Evolutionary conservation across 2,329 filamentous ascomycete genomes (phyloP).

Genomic region (Dothiorella sarmentorum): DNA sequence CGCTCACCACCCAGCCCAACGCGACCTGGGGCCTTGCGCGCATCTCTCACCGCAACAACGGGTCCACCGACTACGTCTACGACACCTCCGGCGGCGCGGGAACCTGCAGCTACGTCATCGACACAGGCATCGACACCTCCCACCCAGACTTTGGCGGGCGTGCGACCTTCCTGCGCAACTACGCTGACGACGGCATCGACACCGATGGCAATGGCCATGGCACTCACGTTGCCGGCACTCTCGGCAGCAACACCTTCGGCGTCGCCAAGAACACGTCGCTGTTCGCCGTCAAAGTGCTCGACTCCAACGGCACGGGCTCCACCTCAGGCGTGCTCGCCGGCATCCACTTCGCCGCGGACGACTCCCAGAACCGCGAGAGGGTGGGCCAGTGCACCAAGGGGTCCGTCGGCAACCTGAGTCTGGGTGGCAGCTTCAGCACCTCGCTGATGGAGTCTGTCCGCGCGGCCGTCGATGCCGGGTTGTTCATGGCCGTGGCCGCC

Average conservation of each 20-base stretch:
- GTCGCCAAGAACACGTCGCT: slow-evolving; percentile 47
- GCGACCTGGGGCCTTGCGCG: slow-evolving; percentile 97
- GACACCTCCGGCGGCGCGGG: slow-evolving; percentile 79
- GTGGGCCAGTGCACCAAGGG: slow-evolving; percentile 45
- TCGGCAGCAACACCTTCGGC: slow-evolving; percentile 43
- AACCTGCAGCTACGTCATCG: slow-evolving; percentile 49
- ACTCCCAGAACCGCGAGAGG: slow-evolving; percentile 46
- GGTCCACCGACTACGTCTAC: slow-evolving; percentile 98
- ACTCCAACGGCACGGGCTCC: slow-evolving; percentile 54
- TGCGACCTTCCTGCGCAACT: slow-evolving; percentile 30
- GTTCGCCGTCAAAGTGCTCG: slow-evolving; percentile 52
- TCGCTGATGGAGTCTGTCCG: slow-evolving; percentile 29
- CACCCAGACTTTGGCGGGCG: slow-evolving; percentile 45
- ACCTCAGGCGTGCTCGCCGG: slow-evolving; percentile 48
- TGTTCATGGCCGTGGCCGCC: slow-evolving; percentile 47
- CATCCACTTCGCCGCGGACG: slow-evolving; percentile 46
- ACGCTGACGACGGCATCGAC: slow-evolving; percentile 31
- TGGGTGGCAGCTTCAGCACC: slow-evolving; percentile 40
- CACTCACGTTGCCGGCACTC: slow-evolving; percentile 47
- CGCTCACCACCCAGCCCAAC: slow-evolving; percentile 71
- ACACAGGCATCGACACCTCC: slow-evolving; percentile 46
- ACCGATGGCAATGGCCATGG: slow-evolving; percentile 47
- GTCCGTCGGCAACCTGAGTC: slow-evolving; percentile 50
- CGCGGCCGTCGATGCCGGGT: slow-evolving; percentile 36
- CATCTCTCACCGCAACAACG: slow-evolving; percentile 89